These are phyloP conservation scores for Microbotryum violaceum DNA, from an alignment of 1,284 basidiomycete genomes.

Conservation along the genomic window DNA sequence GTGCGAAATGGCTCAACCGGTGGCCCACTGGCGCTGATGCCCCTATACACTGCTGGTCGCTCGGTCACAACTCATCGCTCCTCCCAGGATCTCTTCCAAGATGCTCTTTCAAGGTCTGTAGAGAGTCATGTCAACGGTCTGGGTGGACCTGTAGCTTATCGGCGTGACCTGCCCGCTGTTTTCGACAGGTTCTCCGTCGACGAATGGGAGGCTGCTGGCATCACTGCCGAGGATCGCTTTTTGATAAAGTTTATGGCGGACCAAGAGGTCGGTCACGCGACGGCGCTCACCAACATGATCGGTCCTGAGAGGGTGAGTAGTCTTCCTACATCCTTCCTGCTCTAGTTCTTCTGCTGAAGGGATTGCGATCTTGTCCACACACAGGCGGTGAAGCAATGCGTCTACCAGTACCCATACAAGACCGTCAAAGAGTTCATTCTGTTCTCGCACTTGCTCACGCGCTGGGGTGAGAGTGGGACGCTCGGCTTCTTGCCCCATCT, in stretches of 20 bases:
- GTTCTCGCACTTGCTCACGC: slow-evolving; percentile 54
- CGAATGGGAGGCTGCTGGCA: slow-evolving; percentile 42
- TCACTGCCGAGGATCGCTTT: slow-evolving; percentile 51
- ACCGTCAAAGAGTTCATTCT: slow-evolving; percentile 57
- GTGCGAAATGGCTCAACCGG: slow-evolving; percentile 13
- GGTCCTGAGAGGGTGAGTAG: slow-evolving; percentile 34
- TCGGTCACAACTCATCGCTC: slow-evolving; percentile 52
- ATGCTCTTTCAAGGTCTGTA: slow-evolving; percentile 50
- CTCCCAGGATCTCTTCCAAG: slow-evolving; percentile 58
- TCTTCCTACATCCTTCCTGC: slow-evolving; percentile 27
- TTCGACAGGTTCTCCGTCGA: slow-evolving; percentile 44
- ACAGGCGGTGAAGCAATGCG: no score
- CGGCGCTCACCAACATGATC: slow-evolving; percentile 49
- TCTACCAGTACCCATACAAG: slow-evolving; percentile 55
- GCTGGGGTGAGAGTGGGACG: slow-evolving; percentile 55
- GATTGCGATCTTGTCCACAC: slow-evolving; percentile 45
- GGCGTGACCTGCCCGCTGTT: slow-evolving; percentile 41
- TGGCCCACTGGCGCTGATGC: no score
- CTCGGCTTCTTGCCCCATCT: slow-evolving; percentile 58
- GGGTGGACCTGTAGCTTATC: no score
- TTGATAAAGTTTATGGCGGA: slow-evolving; percentile 53
- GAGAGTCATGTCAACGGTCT: background rate
- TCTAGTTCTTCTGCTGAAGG: slow-evolving; percentile 27
- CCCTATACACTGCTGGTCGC: slow-evolving; percentile 42
- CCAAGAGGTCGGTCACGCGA: slow-evolving; percentile 54